phyloP scores from a whole-genome alignment of 2,329 filamentous ascomycete species.

The Botrytis porri region DNA sequence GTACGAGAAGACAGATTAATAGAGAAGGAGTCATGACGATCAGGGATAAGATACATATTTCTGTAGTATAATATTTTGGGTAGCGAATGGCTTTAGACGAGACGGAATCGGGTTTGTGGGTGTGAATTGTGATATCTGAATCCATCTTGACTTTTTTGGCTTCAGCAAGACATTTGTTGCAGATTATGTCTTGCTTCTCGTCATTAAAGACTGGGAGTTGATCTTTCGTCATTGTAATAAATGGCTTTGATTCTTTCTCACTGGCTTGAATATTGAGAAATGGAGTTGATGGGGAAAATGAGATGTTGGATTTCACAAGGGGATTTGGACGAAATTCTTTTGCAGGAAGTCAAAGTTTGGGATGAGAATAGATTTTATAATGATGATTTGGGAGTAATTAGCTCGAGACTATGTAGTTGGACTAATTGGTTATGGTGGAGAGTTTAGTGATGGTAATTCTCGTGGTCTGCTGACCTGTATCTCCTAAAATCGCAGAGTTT shows the following conservation, averaged over 20 bases:
- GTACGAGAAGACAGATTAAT: no score
- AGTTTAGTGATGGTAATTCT: background rate
- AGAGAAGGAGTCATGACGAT: no score
- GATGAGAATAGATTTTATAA: background rate
- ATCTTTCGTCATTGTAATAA: background rate
- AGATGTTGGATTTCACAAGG: background rate
- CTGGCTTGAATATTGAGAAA: no score
- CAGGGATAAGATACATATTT: rapidly evolving
- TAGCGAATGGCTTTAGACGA: no score
- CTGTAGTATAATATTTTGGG: no score
- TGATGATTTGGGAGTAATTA: background rate
- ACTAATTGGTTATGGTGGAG: background rate
- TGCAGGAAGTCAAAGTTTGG: background rate
- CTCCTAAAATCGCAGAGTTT: background rate
- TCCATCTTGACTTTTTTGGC: background rate
- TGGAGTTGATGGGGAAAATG: no score
- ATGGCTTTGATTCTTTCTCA: background rate
- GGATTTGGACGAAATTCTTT: no score
- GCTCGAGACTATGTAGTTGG: background rate
- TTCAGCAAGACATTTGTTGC: background rate
- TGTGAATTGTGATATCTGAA: no score
- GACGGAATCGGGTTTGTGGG: no score
- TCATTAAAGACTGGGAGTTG: rapidly evolving
- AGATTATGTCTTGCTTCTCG: no score
- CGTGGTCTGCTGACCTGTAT: background rate